Percentiles rank a stretch among this genome's conserved stretches.
phyloP scores from a whole-genome alignment of 2,329 filamentous ascomycete species.

The Neurospora sp. region DNA sequence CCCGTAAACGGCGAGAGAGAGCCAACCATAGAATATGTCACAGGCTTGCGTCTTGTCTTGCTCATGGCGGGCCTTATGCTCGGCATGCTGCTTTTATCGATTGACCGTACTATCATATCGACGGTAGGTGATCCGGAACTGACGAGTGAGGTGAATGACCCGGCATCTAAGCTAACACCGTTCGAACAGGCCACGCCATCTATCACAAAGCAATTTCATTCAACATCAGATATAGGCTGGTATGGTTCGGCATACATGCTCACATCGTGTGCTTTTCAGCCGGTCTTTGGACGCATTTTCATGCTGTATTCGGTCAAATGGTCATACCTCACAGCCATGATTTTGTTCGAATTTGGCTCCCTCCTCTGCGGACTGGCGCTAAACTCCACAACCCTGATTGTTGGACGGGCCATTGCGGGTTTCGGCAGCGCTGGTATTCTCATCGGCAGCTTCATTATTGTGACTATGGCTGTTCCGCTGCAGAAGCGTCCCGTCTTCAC shows the following conservation, averaged over 20 bases:
- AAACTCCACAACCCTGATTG: slow-evolving; percentile 24
- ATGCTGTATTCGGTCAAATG: slow-evolving; percentile 25
- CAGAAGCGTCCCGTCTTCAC: slow-evolving; percentile 22
- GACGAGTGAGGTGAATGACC: neutral
- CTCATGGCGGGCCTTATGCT: slow-evolving; percentile 14
- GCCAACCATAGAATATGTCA: slow-evolving; percentile 4
- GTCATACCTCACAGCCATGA: slow-evolving; percentile 15
- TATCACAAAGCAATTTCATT: slow-evolving; percentile 23
- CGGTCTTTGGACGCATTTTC: slow-evolving; percentile 25
- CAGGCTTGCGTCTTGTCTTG: slow-evolving; percentile 8
- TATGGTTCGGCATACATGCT: slow-evolving; percentile 23
- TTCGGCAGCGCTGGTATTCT: slow-evolving; percentile 25
- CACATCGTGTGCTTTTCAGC: slow-evolving; percentile 25
- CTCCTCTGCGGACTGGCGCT: slow-evolving; percentile 26
- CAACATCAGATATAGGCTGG: slow-evolving; percentile 21
- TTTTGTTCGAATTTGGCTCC: slow-evolving; percentile 25
- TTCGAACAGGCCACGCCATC: slow-evolving; percentile 18
- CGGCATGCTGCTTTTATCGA: slow-evolving; percentile 12
- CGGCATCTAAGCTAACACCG: neutral
- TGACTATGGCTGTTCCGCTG: slow-evolving; percentile 22
- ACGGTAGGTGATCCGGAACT: slow-evolving; percentile 6
- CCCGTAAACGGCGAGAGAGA: neutral
- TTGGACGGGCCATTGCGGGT: slow-evolving; percentile 28
- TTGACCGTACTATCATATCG: slow-evolving; percentile 16
- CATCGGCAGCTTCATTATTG: slow-evolving; percentile 26